phyloP scores from a whole-genome alignment of 108 stramenopile genomes.

The Schizochytrium sp. region DNA sequence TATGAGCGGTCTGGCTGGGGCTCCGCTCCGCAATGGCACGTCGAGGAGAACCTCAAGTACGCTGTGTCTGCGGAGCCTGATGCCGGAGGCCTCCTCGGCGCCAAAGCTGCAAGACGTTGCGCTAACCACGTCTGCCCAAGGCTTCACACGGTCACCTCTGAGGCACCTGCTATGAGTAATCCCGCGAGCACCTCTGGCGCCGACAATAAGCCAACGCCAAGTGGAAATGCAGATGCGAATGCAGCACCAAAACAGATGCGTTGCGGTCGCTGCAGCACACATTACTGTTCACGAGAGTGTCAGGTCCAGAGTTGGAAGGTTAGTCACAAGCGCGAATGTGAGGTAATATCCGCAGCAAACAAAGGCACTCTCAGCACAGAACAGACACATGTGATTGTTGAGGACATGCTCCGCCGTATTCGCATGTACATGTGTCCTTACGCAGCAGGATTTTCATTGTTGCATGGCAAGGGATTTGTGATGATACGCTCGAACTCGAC shows the following conservation, averaged over 20 bases:
- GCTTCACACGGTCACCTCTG: no score
- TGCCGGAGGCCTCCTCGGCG: neutral
- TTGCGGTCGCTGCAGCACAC: slow-evolving; percentile 5
- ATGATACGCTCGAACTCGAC: slow-evolving; percentile 20
- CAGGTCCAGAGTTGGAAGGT: slow-evolving; percentile 25
- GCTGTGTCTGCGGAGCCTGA: neutral
- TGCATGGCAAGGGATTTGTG: slow-evolving; percentile 39
- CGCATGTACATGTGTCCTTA: slow-evolving; percentile 60
- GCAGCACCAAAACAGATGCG: slow-evolving; percentile 20
- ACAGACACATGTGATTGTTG: slow-evolving; percentile 22
- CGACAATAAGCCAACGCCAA: no score
- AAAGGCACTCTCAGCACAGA: neutral
- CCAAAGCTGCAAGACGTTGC: neutral
- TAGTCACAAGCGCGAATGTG: slow-evolving; percentile 40
- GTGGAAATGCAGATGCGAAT: neutral
- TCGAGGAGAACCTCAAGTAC: slow-evolving; percentile 55
- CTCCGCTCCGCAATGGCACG: slow-evolving; percentile 29
- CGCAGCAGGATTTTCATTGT: slow-evolving; percentile 11
- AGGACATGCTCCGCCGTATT: slow-evolving; percentile 23
- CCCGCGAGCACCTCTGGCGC: no score
- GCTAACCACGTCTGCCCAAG: slow-evolving; percentile 4
- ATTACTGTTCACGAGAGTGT: slow-evolving; percentile 53
- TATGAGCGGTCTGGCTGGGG: slow-evolving; percentile 8
- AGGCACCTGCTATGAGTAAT: no score
- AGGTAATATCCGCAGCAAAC: neutral